Evolutionary conservation across 2,329 filamentous ascomycete genomes (phyloP), one percentile per base, ranked within the genome.

Genomic region (Fusarium sp.): DNA sequence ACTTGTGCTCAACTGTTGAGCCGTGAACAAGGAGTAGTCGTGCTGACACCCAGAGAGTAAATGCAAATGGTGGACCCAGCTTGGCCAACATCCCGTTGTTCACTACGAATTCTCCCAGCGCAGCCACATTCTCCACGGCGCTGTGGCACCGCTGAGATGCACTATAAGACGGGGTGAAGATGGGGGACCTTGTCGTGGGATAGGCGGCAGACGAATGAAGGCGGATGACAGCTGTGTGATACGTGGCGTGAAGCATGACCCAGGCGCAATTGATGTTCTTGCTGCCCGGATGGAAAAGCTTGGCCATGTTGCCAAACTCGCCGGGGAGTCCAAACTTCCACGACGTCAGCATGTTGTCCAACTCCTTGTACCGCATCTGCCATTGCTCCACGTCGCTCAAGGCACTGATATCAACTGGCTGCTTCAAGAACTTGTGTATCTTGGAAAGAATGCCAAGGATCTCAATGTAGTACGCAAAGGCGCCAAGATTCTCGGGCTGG

Each of bases 141-240:
- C 90, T 89, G 69, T 95, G 91, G 79, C 95, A 98, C 48, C 94
- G 88, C 80, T 97, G 94, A 64, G 91, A 93, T 34, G 95, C 95
- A 77, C 92, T 94, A 82, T 94, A 97, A 0, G 94, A 97, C 0
- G 95, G 94, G 0, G 94, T 95, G 84, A 98, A 98, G 62, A 97
- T 95, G 14, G 93, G 92, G 2, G 94, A 97, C 35, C 94, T 89
- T 5, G 94, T 97, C 6, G 95, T 97, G 5, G 95, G 95, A 82
- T 98, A 98, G 2, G 95, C 95, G 7, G 95, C 95, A 2, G 95
- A 97, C 0, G 95, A 98, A 84, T 98, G 95, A 27, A 98, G 88
- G 39, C 95, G 92, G 76, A 98, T 97, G 10, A 97, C 92, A 54
- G 95, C 93, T 1, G 95, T 97, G 82, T 97, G 94, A 79, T 95